phyloP scores from a whole-genome alignment of 2,329 filamentous ascomycete genomes.

The Fusarium sacchari region DNA sequence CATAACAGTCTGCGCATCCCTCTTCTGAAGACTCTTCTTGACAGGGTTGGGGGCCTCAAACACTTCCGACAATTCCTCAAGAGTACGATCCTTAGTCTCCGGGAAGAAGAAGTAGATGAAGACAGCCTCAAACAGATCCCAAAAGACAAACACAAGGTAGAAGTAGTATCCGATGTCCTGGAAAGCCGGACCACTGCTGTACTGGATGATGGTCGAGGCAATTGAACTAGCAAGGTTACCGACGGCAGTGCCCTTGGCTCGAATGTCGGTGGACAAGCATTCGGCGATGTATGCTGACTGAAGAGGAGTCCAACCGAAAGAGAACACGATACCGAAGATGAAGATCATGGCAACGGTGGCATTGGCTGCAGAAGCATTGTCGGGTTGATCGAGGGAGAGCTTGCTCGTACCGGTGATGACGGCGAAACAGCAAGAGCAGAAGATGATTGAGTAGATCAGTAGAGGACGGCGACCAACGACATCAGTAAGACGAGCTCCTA shows the following conservation, averaged over 20 bases:
- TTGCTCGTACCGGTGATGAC: constrained; percentile 61
- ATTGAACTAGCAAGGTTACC: constrained; percentile 54
- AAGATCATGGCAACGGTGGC: constrained; percentile 61
- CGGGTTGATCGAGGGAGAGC: constrained; percentile 50
- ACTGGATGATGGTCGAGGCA: constrained; percentile 55
- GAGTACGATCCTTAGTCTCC: constrained; percentile 58
- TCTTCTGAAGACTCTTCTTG: constrained; percentile 55
- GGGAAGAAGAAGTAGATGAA: constrained; percentile 63
- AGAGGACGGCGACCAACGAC: constrained; percentile 66
- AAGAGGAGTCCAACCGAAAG: constrained; percentile 60
- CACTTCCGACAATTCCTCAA: constrained; percentile 65
- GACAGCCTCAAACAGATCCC: constrained; percentile 54
- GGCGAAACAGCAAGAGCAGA: constrained; percentile 58
- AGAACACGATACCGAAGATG: constrained; percentile 61
- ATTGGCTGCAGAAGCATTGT: constrained; percentile 52
- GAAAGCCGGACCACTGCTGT: constrained; percentile 56
- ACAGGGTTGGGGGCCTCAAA: constrained; percentile 59
- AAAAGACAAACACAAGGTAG: constrained; percentile 58
- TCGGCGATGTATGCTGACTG: constrained; percentile 62
- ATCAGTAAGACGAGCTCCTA: constrained; percentile 66
- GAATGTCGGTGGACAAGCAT: constrained; percentile 55
- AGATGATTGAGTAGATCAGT: constrained; percentile 58
- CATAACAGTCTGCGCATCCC: constrained; percentile 56
- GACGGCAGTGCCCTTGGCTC: constrained; percentile 57
- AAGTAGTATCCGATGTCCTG: constrained; percentile 56